Conservation (phyloP, 2,329 filamentous ascomycete species). For the Venturia pyrina region DNA sequence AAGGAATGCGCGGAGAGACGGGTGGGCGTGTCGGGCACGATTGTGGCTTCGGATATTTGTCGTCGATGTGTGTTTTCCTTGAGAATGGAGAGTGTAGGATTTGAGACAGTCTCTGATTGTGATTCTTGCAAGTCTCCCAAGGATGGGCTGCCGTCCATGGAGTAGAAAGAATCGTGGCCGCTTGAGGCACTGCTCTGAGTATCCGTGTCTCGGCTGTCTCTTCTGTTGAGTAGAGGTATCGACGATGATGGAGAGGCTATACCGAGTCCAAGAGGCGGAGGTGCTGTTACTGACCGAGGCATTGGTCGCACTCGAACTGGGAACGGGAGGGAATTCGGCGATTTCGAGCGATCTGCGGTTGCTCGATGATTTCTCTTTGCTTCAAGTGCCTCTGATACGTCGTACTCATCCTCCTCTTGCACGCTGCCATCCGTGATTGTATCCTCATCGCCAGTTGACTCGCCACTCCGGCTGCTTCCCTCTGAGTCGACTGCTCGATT, state of each 20-base stretch:
- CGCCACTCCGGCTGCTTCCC: slow-evolving; percentile 12
- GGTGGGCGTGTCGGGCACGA: slow-evolving; percentile 16
- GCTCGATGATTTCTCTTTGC: background rate
- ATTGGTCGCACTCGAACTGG: background rate
- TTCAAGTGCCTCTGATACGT: background rate
- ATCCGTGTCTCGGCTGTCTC: slow-evolving; percentile 15
- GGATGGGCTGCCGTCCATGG: slow-evolving; percentile 17
- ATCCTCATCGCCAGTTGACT: slow-evolving; percentile 13
- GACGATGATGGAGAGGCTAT: background rate
- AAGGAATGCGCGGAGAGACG: background rate
- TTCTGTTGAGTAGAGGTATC: background rate
- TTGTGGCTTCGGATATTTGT: slow-evolving; percentile 26
- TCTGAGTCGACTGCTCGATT: slow-evolving; percentile 19
- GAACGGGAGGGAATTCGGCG: background rate
- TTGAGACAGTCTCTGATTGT: background rate
- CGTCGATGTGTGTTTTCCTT: slow-evolving; percentile 15
- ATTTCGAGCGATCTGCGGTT: background rate
- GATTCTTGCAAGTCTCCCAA: background rate
- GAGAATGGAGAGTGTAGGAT: background rate
- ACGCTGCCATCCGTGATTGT: slow-evolving; percentile 7
- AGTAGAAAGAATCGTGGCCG: slow-evolving; percentile 27
- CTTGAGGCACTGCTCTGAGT: slow-evolving; percentile 23
- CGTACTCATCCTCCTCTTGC: background rate
- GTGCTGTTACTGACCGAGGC: slow-evolving; percentile 10
- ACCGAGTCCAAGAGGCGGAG: background rate